Conservation (phyloP, 768 basidiomycete genomes). For the Termitomyces sp. region DNA sequence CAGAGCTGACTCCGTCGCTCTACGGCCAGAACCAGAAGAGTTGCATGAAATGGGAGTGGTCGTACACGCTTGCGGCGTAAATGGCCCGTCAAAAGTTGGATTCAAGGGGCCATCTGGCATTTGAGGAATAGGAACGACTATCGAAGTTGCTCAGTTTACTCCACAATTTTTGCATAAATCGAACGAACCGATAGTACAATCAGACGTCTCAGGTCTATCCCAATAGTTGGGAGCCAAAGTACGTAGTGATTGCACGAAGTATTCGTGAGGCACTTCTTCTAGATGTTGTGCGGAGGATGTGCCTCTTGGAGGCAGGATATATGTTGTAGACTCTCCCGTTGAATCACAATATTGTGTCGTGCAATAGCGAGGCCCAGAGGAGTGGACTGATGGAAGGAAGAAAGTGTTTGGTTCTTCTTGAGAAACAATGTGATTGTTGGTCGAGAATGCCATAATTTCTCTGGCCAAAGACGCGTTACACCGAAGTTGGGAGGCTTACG, state of each 20-base stretch:
- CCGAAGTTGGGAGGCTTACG: constrained; percentile 20
- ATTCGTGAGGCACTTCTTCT: constrained; percentile 62
- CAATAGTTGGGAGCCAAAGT: constrained; percentile 63
- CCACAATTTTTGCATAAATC: neutral
- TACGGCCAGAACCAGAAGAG: constrained; percentile 37
- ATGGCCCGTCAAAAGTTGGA: constrained; percentile 20
- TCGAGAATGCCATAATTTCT: constrained; percentile 16
- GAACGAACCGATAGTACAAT: constrained; percentile 69
- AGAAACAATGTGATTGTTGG: constrained; percentile 24
- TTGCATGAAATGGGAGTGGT: constrained; percentile 30
- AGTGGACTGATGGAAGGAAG: constrained; percentile 24
- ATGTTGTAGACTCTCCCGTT: neutral
- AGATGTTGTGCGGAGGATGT: constrained; percentile 35
- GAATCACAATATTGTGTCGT: constrained; percentile 14
- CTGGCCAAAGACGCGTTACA: constrained; percentile 10
- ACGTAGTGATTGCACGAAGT: constrained; percentile 67
- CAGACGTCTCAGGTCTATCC: constrained; percentile 70
- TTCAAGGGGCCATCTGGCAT: constrained; percentile 28
- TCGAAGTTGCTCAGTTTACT: constrained; percentile 6
- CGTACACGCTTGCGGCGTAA: constrained; percentile 24
- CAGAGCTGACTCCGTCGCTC: constrained; percentile 46
- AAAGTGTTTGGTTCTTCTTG: neutral
- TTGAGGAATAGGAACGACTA: constrained; percentile 50
- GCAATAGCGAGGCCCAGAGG: constrained; percentile 37
- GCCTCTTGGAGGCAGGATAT: constrained; percentile 20